Conservation (phyloP, 345 rosid genomes). For the Populus tremula region DNA sequence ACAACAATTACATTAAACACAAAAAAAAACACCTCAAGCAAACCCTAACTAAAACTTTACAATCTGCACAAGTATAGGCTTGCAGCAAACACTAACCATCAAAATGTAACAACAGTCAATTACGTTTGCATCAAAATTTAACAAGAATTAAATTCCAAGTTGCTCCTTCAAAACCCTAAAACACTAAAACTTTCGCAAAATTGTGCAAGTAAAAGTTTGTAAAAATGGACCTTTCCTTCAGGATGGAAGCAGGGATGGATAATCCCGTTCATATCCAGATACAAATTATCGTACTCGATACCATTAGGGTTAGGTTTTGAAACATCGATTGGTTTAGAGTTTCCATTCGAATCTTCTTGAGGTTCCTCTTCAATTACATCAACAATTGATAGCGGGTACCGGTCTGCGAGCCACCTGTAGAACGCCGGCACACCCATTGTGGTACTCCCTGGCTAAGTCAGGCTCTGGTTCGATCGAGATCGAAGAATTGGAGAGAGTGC, state of each 20-base stretch:
- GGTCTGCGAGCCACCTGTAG: conserved; percentile 93
- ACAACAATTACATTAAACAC: neutral
- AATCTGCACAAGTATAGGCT: neutral
- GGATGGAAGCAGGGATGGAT: conserved; percentile 98
- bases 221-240: conserved; percentile 67
- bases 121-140: neutral
- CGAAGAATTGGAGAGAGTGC: neutral
- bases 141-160: neutral
- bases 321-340: conserved; percentile 47
- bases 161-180: neutral
- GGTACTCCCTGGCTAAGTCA: neutral
- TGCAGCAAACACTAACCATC: neutral
- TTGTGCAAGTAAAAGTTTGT: neutral
- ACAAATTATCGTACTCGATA: conserved; percentile 79
- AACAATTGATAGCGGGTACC: conserved; percentile 71
- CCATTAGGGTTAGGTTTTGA: conserved; percentile 91
- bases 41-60: neutral
- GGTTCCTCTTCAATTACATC: conserved; percentile 86
- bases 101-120: neutral
- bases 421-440: conserved; percentile 98
- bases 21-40: neutral
- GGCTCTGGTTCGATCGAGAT: neutral
- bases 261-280: conserved; percentile 92
- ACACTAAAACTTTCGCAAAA: neutral
- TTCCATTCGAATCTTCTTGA: conserved; percentile 38